Evolutionary conservation across 2,329 filamentous ascomycete genomes (phyloP), one percentile per base, ranked within the genome.

Genomic region (Cytospora mali): DNA sequence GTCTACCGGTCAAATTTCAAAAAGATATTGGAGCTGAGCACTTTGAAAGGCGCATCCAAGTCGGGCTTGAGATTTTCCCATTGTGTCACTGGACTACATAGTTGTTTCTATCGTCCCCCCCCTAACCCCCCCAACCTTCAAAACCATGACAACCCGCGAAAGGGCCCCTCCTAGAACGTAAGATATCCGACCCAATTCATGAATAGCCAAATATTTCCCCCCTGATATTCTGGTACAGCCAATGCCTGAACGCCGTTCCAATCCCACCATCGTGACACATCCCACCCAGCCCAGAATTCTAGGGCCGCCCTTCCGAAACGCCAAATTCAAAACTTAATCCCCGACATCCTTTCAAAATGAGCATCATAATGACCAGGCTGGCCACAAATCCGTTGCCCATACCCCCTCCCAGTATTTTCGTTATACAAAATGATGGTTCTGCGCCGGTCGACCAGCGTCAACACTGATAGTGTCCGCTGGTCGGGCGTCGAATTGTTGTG

Each of bases 361-460:
- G n/a, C 42, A 46, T 46, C 42, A 46, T 46, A 23, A 46, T 23
- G 18, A 46, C 13, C 42, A 6, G 35, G 16, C n/a, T 39, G 14
- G 10, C 6, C 16, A n/a, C 6, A 18, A n/a, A 7, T n/a, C 35
- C 35, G 16, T 39, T 39, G 35, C 35, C 35, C 10, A 11, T 14
- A 35, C 11, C 16, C 9, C 42, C 6, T n/a, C 18, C 18, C 39
- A 4, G 10, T 46, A 5, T 4, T 4, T 4, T 29, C 23, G 49
- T 58, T 35, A 62, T 29, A 57, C 42, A 35, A 62, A 62, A 25
- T 58, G 35, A 11, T 53, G 27, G 48, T 25, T 27, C 31, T 58
- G 60, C 14, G 58, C 50, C 21, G 58, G 58, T 33, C 50, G 27
- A 28, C 58, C 28, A 31, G 54, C 28, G 1, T 28, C 58, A 4